phyloP scores from a whole-genome alignment of 2,329 filamentous ascomycete species.

The Pestalotiopsis fici region DNA sequence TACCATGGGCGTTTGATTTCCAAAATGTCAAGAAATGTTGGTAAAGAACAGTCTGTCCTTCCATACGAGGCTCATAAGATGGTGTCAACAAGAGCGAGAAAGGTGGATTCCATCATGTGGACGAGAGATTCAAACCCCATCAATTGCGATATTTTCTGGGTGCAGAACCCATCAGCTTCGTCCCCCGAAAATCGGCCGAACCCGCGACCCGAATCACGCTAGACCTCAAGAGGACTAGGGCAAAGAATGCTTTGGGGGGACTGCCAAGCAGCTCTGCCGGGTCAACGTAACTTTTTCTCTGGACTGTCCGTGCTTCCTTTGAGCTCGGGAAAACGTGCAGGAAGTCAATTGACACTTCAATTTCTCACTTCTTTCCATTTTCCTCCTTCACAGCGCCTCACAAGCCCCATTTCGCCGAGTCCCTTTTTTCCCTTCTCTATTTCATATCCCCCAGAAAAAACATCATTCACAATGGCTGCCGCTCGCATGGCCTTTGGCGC shows the following conservation, averaged over 20 bases:
- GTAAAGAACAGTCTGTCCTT: not conserved
- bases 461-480: slow-evolving; percentile 25
- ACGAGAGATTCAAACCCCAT: no score
- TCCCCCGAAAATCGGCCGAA: not conserved
- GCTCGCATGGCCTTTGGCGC: slow-evolving; percentile 32
- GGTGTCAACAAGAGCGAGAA: not conserved
- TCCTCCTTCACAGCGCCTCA: not conserved
- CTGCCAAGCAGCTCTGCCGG: not conserved
- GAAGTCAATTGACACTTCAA: not conserved
- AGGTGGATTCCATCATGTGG: not conserved
- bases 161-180: not conserved
- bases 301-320: not conserved
- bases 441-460: not conserved
- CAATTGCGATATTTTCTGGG: not conserved
- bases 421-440: not conserved
- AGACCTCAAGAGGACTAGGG: not conserved
- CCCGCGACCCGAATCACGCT: not conserved
- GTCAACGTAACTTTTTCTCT: slow-evolving; percentile 4
- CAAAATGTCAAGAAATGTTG: not conserved
- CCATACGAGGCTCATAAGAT: not conserved
- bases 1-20: not conserved
- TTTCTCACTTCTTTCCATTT: not conserved
- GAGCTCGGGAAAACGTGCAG: not conserved
- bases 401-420: not conserved
- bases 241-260: not conserved